Evolutionary conservation across 1,284 basidiomycete species (phyloP), one percentile per base, ranked within the genome.

Genomic region (Puccinia brachypodii): DNA sequence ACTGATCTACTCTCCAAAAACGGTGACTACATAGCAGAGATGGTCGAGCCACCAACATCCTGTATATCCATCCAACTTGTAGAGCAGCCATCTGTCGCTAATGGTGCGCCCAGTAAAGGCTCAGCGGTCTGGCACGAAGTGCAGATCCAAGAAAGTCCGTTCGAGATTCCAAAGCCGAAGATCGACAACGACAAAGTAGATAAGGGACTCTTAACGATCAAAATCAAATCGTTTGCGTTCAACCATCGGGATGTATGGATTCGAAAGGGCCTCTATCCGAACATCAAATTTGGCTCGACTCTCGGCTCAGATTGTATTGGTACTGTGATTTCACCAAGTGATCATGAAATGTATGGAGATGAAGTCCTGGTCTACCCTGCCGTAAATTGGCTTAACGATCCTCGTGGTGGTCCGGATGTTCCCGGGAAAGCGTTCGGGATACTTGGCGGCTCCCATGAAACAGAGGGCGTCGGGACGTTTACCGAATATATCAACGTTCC

Each of bases 161-260:
- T 60, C 28, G 58, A 60, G 58, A 60, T 60, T 16, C 58, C 58
- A 16, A 16, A 33, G 3, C 25, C 28, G n/a, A 56, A 56, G 2
- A 60, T 33, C 58, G 28, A 60, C 14, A 60, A 60, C 8, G 31
- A 33, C 28, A 60, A 60, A 16, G n/a, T 7, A 33, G 58, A 68
- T 42, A 9, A 76, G 31, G 31, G 25, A 16, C 31, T 53, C 19
- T 25, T 77, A 19, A 77, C 76, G 60, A 60, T 79, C 53, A 58
- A 53, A 31, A 56, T 79, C 33, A 69, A 58, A 25, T 71, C 64
- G 3, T 71, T 79, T 40, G 42, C 68, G 6, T 58, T 72, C 33
- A 79, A 79, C 66, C 77, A 79, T 33, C 77, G 66, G n/a, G 77
- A 79, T 11, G 31, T 79, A 33, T 79, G 66, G 77, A 79, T 72